A percentile compares a stretch with the other conserved stretches of the same genome.
phyloP scores from a whole-genome alignment of 208 protist genomes.

The Blastocrithidia nonstop region DNA sequence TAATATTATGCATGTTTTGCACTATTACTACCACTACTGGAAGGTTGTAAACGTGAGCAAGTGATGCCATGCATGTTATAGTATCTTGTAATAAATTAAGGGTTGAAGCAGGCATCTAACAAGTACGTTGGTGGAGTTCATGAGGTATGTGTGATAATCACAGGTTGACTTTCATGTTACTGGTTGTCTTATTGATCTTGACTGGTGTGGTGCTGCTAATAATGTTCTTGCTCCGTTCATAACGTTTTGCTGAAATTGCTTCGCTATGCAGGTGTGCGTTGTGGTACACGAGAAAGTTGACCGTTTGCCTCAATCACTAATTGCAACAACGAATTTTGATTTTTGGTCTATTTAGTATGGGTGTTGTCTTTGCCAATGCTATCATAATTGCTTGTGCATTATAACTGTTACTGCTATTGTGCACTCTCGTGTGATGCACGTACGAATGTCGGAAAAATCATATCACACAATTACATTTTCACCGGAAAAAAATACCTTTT shows the following conservation, averaged over 20 bases:
- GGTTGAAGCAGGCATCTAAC: no score
- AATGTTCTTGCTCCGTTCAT: not conserved
- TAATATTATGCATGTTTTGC: slow-evolving; percentile 21
- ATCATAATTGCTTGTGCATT: slow-evolving; percentile 4
- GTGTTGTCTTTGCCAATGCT: not conserved
- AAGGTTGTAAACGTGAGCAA: slow-evolving; percentile 25
- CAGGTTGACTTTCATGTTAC: not conserved
- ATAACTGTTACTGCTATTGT: slow-evolving; percentile 4
- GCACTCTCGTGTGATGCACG: slow-evolving; percentile 18
- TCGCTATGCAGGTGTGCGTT: slow-evolving; percentile 10
- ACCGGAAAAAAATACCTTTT: no score
- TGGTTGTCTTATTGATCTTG: not conserved
- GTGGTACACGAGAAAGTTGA: slow-evolving; percentile 23
- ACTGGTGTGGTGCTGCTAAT: not conserved
- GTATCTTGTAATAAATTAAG: no score
- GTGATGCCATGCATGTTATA: no score
- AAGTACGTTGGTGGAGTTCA: slow-evolving; percentile 26
- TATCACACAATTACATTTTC: no score
- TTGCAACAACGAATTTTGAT: slow-evolving; percentile 64
- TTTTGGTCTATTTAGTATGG: no score
- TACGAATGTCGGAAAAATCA: slow-evolving; percentile 32
- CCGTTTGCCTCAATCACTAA: slow-evolving; percentile 54
- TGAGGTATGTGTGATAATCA: slow-evolving; percentile 21
- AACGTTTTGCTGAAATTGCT: slow-evolving; percentile 11
- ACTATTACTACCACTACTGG: slow-evolving; percentile 20